A percentile compares a stretch with the other conserved stretches of the same genome.
These are phyloP conservation scores for Acer saccharum DNA, from an alignment of 345 rosid genomes.

Conservation along the genomic window DNA sequence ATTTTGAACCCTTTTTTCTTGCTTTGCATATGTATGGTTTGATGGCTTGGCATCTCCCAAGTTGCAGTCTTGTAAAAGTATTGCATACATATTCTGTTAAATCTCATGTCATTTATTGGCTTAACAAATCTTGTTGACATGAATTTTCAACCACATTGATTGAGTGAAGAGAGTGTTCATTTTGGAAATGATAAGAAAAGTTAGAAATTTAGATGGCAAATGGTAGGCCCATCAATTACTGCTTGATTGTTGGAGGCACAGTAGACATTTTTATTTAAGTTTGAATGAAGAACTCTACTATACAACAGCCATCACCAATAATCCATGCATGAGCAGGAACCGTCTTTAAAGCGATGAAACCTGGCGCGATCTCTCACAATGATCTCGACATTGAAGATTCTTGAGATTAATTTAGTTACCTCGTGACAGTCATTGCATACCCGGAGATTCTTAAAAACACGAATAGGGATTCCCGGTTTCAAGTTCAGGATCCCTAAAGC, in stretches of 20 bases:
- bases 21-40: not conserved
- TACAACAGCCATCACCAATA: slow-evolving; percentile 51
- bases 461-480: slow-evolving; percentile 61
- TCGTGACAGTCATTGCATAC: slow-evolving; percentile 79
- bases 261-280: not conserved
- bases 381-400: slow-evolving; percentile 60
- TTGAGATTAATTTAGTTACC: slow-evolving; percentile 68
- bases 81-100: not conserved
- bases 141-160: not conserved
- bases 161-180: not conserved
- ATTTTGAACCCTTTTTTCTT: not conserved
- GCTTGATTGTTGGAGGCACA: too few species aligned
- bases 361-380: slow-evolving; percentile 74
- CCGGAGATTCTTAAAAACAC: slow-evolving; percentile 74
- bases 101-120: not conserved
- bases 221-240: too few species aligned
- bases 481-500: slow-evolving; percentile 67
- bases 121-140: not conserved
- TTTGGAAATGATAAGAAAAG: not conserved
- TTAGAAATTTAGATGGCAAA: not conserved
- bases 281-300: not conserved
- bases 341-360: slow-evolving; percentile 77
- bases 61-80: not conserved
- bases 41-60: not conserved
- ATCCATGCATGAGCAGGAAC: slow-evolving; percentile 74